Percentiles rank a stretch among this genome's conserved stretches.
Conservation (phyloP, 2,329 filamentous ascomycete species). For the Talaromyces pinophilus region DNA sequence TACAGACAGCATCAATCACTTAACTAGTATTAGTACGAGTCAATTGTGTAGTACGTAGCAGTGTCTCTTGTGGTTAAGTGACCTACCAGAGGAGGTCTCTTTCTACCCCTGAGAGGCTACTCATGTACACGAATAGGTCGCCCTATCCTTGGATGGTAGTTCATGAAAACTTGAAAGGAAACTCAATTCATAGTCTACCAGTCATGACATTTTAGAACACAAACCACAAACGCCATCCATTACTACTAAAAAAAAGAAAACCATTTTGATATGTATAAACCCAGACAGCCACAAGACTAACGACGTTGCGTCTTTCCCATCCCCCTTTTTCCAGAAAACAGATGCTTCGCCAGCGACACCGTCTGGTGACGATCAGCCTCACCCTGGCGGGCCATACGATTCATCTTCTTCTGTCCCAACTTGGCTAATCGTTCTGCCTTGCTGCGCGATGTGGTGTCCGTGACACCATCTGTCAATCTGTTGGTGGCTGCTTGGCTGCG, state of each 20-base stretch:
- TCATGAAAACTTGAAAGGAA: neutral
- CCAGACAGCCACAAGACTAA: constrained; percentile 29
- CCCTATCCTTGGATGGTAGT: neutral
- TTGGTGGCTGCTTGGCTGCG: constrained; percentile 55
- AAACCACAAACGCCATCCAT: constrained; percentile 10
- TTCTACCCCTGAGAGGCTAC: neutral
- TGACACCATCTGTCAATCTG: constrained; percentile 57
- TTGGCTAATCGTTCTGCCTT: constrained; percentile 88
- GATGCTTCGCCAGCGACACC: constrained; percentile 80
- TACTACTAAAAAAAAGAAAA: neutral
- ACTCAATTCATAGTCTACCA: neutral
- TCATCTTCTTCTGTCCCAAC: constrained; percentile 96
- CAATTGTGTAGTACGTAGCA: neutral
- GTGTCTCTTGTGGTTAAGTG: no score
- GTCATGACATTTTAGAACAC: constrained; percentile 2
- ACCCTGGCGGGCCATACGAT: constrained; percentile 94
- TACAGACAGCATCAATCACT: no score
- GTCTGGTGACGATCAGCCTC: constrained; percentile 91
- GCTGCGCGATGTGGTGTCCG: constrained; percentile 63
- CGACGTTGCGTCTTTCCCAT: constrained; percentile 75
- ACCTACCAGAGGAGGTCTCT: no score
- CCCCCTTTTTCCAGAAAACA: constrained; percentile 88
- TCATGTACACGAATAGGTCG: neutral
- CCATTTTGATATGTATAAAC: constrained; percentile 1
- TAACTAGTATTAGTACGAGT: no score